Evolutionary conservation across 441 rosid species (phyloP).

Genomic region (Populus hybrid): DNA sequence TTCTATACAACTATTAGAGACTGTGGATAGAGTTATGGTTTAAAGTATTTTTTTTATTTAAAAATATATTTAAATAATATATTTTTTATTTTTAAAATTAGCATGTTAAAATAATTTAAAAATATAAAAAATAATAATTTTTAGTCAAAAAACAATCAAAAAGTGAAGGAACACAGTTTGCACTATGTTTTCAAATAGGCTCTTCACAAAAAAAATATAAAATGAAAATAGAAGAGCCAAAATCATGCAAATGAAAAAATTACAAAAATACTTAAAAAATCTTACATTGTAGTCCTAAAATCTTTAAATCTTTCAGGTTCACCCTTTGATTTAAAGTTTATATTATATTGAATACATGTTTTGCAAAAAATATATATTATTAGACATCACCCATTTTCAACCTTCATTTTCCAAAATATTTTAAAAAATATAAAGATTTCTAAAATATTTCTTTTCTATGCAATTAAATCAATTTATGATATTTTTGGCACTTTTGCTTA

Average conservation of each 20-base stretch:
- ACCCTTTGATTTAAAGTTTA: not conserved
- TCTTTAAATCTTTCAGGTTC: not conserved
- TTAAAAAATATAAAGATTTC: too few relatives aligned
- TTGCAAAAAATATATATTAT: not conserved
- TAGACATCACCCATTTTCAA: not conserved
- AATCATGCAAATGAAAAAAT: not conserved
- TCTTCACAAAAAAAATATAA: too few relatives aligned
- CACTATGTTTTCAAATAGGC: too few relatives aligned
- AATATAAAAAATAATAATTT: too few relatives aligned
- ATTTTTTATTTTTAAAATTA: too few relatives aligned
- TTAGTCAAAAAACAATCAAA: too few relatives aligned
- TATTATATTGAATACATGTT: not conserved
- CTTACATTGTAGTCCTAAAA: not conserved
- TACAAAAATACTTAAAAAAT: not conserved
- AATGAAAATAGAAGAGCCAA: not conserved
- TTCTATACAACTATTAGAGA: too few relatives aligned
- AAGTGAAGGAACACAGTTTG: accelerated
- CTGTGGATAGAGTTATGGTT: too few relatives aligned
- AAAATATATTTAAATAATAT: too few relatives aligned
- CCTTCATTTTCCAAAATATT: not conserved
- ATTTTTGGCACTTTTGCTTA: too few relatives aligned
- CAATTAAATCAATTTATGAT: not conserved
- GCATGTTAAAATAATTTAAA: too few relatives aligned
- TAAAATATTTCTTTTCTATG: not conserved
- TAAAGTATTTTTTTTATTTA: too few relatives aligned